Percentiles rank a stretch among this genome's conserved stretches.
Conservation (phyloP, 73 alveolate species). For the Paramecium sexaurelia region DNA sequence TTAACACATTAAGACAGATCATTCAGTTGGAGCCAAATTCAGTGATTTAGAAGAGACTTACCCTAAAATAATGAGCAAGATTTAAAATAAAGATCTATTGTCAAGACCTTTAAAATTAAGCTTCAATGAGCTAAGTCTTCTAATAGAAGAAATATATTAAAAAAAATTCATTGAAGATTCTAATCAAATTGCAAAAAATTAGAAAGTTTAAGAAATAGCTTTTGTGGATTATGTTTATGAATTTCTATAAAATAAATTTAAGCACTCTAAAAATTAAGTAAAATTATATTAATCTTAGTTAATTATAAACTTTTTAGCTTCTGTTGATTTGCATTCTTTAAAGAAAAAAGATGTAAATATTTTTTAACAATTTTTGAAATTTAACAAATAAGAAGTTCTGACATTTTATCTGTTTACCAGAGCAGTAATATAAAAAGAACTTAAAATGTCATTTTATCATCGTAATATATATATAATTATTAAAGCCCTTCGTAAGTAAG, state of each 20-base stretch:
- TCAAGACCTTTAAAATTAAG: constrained; percentile 32
- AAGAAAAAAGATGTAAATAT: background rate
- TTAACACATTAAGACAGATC: constrained; percentile 1
- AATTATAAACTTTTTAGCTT: constrained; percentile 26
- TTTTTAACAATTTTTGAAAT: background rate
- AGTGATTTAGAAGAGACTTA: background rate
- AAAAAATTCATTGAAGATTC: constrained; percentile 20
- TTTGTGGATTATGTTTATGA: constrained; percentile 36
- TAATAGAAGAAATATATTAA: constrained; percentile 40
- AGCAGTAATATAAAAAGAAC: constrained; percentile 12
- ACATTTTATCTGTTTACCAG: constrained; percentile 31
- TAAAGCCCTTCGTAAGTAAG: background rate
- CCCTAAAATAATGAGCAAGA: constrained; percentile 25
- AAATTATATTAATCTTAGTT: background rate
- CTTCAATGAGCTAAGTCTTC: background rate
- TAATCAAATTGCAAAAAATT: background rate
- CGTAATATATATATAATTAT: constrained; percentile 12
- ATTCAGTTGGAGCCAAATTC: background rate
- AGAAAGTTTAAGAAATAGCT: background rate
- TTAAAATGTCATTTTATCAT: constrained; percentile 30
- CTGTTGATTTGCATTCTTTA: constrained; percentile 18
- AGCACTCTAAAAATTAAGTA: background rate
- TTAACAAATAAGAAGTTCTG: background rate
- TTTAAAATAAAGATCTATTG: background rate
- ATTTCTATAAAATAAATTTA: background rate